phyloP scores from a whole-genome alignment of 352 stramenopile species.

The Thalassiosira delicatula region DNA sequence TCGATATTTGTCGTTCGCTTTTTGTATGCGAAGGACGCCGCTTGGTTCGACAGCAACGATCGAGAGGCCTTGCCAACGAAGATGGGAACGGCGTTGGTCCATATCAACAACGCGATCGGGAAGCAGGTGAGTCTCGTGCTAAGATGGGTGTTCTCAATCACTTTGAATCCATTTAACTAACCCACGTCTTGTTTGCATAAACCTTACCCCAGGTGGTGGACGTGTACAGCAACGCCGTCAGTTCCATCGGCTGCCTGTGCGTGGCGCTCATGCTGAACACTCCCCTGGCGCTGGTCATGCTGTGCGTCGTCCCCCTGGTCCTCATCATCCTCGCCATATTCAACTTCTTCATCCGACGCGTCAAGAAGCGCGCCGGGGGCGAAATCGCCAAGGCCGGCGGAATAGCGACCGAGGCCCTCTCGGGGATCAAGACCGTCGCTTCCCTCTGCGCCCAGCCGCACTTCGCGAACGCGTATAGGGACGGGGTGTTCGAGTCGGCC shows the following conservation, averaged over 20 bases:
- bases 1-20: too few relatives aligned
- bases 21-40: too few relatives aligned
- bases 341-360: conserved; percentile 53
- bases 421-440: conserved; percentile 65
- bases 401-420: conserved; percentile 57
- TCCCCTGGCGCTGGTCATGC: conserved; percentile 60
- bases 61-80: conserved; percentile 47
- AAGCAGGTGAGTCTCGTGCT: conserved; percentile 15
- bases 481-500: conserved; percentile 34
- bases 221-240: conserved; percentile 60
- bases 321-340: conserved; percentile 54
- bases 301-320: conserved; percentile 56
- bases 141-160: too few relatives aligned
- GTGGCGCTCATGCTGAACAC: conserved; percentile 61
- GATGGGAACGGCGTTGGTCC: conserved; percentile 52
- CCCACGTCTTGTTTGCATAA: too few relatives aligned
- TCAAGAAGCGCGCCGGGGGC: conserved; percentile 37
- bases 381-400: conserved; percentile 54
- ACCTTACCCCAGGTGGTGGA: conserved; percentile 62
- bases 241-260: conserved; percentile 51
- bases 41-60: conserved; percentile 65
- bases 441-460: conserved; percentile 54
- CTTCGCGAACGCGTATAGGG: conserved; percentile 40
- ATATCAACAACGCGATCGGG: conserved; percentile 64
- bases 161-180: too few relatives aligned